Evolutionary conservation across 1,139 yeast species (phyloP).

Genomic region (Candida frijolesensis): DNA sequence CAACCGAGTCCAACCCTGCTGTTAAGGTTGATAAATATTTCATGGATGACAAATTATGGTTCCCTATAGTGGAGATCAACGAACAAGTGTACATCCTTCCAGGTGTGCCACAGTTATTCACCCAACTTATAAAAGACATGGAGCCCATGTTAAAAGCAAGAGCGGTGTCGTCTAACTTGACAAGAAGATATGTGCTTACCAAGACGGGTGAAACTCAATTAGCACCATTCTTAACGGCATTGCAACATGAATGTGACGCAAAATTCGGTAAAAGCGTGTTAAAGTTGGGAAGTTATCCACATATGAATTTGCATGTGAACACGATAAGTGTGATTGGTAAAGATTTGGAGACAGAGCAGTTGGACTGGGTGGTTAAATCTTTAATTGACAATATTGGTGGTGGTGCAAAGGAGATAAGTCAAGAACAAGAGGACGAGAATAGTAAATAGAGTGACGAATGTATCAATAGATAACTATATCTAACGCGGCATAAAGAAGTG

Average conservation of each 20-base stretch:
- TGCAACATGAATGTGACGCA: constrained; percentile 50
- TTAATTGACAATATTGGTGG: constrained; percentile 45
- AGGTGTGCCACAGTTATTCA: constrained; percentile 78
- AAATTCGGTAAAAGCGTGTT: constrained; percentile 40
- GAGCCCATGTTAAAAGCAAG: constrained; percentile 28
- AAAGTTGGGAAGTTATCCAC: constrained; percentile 86
- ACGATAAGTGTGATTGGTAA: constrained; percentile 76
- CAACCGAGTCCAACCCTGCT: constrained; percentile 17
- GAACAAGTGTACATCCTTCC: constrained; percentile 71
- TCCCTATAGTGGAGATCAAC: constrained; percentile 72
- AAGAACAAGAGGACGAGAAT: constrained; percentile 51
- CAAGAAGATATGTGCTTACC: constrained; percentile 66
- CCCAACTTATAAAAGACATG: constrained; percentile 43
- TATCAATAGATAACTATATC: not conserved
- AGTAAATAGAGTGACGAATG: constrained; percentile 6
- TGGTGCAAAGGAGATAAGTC: constrained; percentile 56
- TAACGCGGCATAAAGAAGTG: not conserved
- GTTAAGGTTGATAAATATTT: constrained; percentile 50
- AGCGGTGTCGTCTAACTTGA: constrained; percentile 24
- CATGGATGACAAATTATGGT: constrained; percentile 69
- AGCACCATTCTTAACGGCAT: constrained; percentile 59
- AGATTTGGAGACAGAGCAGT: constrained; percentile 28
- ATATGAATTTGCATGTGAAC: constrained; percentile 59
- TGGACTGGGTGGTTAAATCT: constrained; percentile 49
- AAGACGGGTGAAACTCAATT: constrained; percentile 61